A percentile compares a stretch with the other conserved stretches of the same genome.
Evolutionary conservation across 2,329 filamentous ascomycete species (phyloP).

Genomic region (Phialophora macrospora): DNA sequence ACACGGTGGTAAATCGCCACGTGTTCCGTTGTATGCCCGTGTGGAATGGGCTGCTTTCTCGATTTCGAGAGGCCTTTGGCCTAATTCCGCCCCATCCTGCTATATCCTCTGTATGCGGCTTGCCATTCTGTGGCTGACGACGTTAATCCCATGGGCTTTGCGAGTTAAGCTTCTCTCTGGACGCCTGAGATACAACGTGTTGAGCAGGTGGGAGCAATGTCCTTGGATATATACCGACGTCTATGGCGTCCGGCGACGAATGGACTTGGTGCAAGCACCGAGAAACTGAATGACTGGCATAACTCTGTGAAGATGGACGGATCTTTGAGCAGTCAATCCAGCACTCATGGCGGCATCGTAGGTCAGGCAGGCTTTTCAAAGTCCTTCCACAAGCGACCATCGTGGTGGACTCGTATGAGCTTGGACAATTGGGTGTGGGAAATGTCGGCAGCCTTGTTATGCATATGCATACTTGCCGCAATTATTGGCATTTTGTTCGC

Average conservation of each 20-base stretch:
- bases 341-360: slow-evolving; percentile 19
- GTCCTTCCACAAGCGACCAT: neutral
- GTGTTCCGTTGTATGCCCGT: neutral
- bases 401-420: slow-evolving; percentile 26
- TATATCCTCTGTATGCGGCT: neutral
- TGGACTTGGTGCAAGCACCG: neutral
- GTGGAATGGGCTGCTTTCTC: neutral
- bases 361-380: slow-evolving; percentile 9
- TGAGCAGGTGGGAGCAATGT: neutral
- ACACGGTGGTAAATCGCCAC: neutral
- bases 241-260: neutral
- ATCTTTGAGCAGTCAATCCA: slow-evolving; percentile 22
- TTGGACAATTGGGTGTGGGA: slow-evolving; percentile 37
- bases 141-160: slow-evolving; percentile 1
- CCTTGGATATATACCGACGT: slow-evolving; percentile 12
- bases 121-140: slow-evolving; percentile 14
- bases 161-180: neutral
- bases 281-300: neutral
- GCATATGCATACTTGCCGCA: slow-evolving; percentile 27
- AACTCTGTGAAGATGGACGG: slow-evolving; percentile 1
- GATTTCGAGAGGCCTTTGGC: neutral
- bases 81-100: slow-evolving; percentile 6
- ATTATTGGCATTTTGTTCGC: slow-evolving; percentile 29
- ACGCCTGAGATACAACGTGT: slow-evolving; percentile 9
- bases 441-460: slow-evolving; percentile 24